Percentiles rank a stretch among this genome's conserved stretches.
These are phyloP conservation scores for Saccharomyces pastorianus DNA, from an alignment of 1,139 yeast genomes.

Conservation along the genomic window DNA sequence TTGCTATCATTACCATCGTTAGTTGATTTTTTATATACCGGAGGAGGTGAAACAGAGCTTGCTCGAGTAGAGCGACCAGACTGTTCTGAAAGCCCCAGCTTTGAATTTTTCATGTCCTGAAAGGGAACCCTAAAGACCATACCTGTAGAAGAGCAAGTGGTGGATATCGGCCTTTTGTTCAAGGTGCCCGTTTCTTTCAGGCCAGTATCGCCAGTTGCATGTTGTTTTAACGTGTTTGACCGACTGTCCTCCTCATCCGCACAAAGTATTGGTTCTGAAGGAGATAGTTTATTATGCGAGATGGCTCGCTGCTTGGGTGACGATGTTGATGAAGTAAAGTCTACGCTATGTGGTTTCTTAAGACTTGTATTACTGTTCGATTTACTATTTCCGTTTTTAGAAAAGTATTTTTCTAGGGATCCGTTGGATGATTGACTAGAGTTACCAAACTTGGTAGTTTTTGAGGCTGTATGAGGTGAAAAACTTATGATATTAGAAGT, in stretches of 20 bases:
- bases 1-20: background rate
- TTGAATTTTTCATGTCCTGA: conserved; percentile 35
- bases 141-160: conserved; percentile 29
- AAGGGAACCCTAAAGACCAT: conserved; percentile 52
- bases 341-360: background rate
- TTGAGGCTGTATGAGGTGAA: conserved; percentile 10
- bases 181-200: background rate
- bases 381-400: conserved; percentile 1
- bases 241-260: background rate
- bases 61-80: background rate
- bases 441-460: conserved; percentile 1
- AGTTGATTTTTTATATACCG: background rate
- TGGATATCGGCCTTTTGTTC: background rate
- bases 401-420: conserved; percentile 31
- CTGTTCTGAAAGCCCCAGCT: background rate
- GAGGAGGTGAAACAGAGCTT: background rate
- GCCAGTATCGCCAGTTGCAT: background rate
- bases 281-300: background rate
- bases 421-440: conserved; percentile 11
- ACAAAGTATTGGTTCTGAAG: background rate
- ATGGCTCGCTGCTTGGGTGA: background rate
- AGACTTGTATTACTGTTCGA: background rate
- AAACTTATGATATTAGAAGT: conserved; percentile 12
- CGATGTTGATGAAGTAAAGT: background rate
- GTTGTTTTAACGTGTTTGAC: background rate